These are phyloP conservation scores for Flaveria ramosissima DNA, from an alignment of 129 eudicot species.

Conservation along the genomic window DNA sequence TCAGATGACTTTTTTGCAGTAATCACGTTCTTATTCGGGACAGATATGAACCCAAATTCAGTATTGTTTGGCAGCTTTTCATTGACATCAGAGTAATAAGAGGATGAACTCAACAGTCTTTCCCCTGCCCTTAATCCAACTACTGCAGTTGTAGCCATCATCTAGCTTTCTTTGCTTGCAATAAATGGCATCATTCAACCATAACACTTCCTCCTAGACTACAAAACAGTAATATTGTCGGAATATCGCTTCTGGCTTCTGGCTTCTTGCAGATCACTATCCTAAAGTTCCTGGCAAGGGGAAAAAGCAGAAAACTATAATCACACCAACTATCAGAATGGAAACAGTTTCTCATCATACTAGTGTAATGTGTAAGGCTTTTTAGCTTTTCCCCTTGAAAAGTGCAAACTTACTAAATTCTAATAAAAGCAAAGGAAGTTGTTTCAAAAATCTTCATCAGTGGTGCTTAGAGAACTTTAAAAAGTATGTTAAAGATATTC, in stretches of 20 bases:
- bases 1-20: conserved; percentile 49
- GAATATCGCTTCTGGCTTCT: neutral
- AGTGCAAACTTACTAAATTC: too few relatives aligned
- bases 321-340: neutral
- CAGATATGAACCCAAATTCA: conserved; percentile 35
- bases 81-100: conserved; percentile 62
- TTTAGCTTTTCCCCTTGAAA: too few relatives aligned
- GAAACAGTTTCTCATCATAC: neutral
- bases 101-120: conserved; percentile 66
- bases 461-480: too few relatives aligned
- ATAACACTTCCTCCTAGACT: conserved; percentile 10
- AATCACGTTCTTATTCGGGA: conserved; percentile 52
- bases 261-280: conserved; percentile 11
- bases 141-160: conserved; percentile 87
- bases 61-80: conserved; percentile 56
- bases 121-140: conserved; percentile 84
- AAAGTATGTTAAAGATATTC: too few relatives aligned
- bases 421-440: too few relatives aligned
- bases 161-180: conserved; percentile 34
- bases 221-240: neutral
- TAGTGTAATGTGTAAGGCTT: neutral
- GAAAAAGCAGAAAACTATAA: neutral
- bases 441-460: too few relatives aligned
- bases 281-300: neutral
- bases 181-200: conserved; percentile 27